Conservation (phyloP, 208 protist species). For the Leptomonas seymouri region DNA sequence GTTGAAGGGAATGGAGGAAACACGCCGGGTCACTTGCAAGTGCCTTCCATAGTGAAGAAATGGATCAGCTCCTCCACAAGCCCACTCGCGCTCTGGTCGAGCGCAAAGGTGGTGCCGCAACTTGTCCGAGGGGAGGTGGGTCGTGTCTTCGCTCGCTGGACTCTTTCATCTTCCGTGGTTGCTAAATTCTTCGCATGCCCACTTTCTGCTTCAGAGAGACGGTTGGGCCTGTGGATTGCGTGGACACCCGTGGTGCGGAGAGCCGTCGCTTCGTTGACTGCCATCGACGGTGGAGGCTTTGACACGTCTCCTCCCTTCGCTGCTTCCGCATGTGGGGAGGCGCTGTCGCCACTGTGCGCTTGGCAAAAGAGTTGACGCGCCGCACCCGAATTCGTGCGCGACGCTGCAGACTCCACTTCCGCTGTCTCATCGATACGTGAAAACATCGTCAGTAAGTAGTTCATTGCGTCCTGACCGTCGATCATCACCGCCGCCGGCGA, state of each 20-base stretch:
- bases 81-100: constrained; percentile 19
- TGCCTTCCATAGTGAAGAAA: constrained; percentile 27
- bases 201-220: too few relatives aligned
- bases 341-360: not conserved
- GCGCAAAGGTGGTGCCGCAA: not conserved
- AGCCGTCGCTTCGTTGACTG: too few relatives aligned
- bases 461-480: constrained; percentile 29
- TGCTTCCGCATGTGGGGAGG: not conserved
- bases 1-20: too few relatives aligned
- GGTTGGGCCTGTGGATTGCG: too few relatives aligned
- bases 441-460: constrained; percentile 39
- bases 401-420: not conserved
- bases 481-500: not conserved
- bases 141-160: not conserved
- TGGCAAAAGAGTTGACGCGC: not conserved
- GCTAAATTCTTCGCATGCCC: too few relatives aligned
- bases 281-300: not conserved
- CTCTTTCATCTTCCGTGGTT: too few relatives aligned
- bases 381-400: not conserved
- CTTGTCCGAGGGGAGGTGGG: not conserved
- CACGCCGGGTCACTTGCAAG: too few relatives aligned
- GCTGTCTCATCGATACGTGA: constrained; percentile 3
- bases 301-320: not conserved
- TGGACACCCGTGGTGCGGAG: too few relatives aligned
- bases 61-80: constrained; percentile 34